These are phyloP conservation scores for Chloris gayana DNA, from an alignment of 176 grass and related monocot genomes.

Conservation along the genomic window DNA sequence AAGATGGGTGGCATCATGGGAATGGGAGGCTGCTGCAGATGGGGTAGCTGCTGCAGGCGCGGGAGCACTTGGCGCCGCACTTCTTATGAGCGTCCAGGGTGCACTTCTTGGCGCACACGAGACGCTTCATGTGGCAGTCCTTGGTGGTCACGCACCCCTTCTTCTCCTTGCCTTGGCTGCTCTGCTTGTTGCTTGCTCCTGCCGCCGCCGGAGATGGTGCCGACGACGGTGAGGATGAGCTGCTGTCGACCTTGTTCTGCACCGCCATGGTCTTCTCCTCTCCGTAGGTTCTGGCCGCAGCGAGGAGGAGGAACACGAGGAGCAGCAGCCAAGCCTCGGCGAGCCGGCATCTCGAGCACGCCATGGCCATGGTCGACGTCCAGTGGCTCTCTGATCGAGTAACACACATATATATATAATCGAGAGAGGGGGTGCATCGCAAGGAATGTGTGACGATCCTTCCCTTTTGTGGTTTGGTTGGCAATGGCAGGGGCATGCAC, in stretches of 20 bases:
- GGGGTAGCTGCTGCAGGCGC: constrained; percentile 15
- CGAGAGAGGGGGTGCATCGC: not conserved
- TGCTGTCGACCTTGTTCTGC: not conserved
- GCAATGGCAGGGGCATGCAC: constrained; percentile 7
- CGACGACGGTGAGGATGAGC: not conserved
- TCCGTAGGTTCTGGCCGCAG: not conserved
- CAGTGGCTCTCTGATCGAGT: not conserved
- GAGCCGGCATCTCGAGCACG: not conserved
- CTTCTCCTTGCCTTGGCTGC: not conserved
- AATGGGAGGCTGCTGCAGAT: constrained; percentile 2
- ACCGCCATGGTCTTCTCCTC: not conserved
- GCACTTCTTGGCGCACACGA: constrained; percentile 43
- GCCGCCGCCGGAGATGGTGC: not conserved
- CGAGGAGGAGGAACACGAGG: not conserved
- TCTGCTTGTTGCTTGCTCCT: not conserved
- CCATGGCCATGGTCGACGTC: not conserved
- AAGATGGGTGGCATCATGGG: not conserved
- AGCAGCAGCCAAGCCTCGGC: not conserved
- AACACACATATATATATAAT: not conserved
- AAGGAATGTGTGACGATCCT: not conserved
- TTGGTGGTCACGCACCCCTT: constrained; percentile 32
- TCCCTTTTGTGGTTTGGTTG: constrained; percentile 6
- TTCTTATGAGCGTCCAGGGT: constrained; percentile 9
- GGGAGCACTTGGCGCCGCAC: constrained; percentile 31
- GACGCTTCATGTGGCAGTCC: constrained; percentile 35